These are phyloP conservation scores for Akanthomyces uredinophilus DNA, from an alignment of 2,329 filamentous ascomycete species.

Conservation along the genomic window DNA sequence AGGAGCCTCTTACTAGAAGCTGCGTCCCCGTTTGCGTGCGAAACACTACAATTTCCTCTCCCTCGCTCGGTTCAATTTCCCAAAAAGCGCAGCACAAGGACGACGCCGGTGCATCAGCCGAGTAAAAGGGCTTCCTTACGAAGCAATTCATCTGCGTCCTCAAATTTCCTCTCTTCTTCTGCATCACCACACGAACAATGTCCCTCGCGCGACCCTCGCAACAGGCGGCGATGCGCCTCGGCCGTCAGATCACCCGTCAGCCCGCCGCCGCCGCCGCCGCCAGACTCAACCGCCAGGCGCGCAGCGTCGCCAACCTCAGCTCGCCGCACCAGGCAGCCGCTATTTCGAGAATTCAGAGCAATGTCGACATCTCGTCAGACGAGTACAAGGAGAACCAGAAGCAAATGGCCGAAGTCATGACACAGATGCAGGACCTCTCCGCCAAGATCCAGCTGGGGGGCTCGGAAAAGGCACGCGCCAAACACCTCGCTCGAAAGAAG, in stretches of 20 bases:
- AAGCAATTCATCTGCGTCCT: background rate
- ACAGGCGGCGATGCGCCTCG: constrained; percentile 36
- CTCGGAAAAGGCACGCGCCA: constrained; percentile 73
- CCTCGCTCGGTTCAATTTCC: constrained; percentile 1
- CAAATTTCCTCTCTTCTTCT: background rate
- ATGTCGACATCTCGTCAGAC: constrained; percentile 69
- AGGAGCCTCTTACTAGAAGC: background rate
- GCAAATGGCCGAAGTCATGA: constrained; percentile 71
- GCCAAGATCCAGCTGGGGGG: constrained; percentile 70
- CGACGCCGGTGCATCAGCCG: background rate
- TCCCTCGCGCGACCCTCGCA: constrained; percentile 42
- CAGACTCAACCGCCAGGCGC: constrained; percentile 24
- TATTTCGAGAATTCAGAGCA: constrained; percentile 72
- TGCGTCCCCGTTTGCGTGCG: constrained; percentile 7
- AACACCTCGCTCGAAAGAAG: constrained; percentile 83
- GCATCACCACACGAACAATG: constrained; percentile 31
- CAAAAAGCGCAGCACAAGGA: background rate
- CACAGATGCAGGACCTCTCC: constrained; percentile 65
- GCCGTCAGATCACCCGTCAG: constrained; percentile 30
- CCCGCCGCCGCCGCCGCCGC: constrained; percentile 21
- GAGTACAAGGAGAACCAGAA: constrained; percentile 77
- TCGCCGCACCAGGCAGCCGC: constrained; percentile 75
- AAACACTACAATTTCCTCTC: background rate
- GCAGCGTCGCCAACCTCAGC: constrained; percentile 67
- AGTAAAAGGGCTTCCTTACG: background rate